Conservation (phyloP, 345 rosid genomes). For the Dimocarpus longan region DNA sequence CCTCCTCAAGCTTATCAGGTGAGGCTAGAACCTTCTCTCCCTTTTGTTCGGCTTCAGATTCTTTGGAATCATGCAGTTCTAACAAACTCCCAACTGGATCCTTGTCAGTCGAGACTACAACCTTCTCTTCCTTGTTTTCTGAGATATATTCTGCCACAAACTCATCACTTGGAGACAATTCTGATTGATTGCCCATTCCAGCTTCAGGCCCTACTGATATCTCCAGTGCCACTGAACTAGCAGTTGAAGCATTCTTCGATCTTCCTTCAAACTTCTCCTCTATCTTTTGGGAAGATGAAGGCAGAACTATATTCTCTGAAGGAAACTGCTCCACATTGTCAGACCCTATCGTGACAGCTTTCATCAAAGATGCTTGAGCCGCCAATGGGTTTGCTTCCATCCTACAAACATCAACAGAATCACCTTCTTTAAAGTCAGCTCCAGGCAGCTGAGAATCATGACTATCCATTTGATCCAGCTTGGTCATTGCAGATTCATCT, state of each 20-base stretch:
- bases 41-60: not conserved
- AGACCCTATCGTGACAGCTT: slow-evolving; percentile 11
- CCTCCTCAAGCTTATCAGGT: not conserved
- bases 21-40: not conserved
- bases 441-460: not conserved
- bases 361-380: not conserved
- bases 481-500: not conserved
- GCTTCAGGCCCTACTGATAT: not conserved
- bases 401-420: slow-evolving; percentile 9
- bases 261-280: not conserved
- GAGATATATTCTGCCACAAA: not conserved
- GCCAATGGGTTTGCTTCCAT: slow-evolving; percentile 1
- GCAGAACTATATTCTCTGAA: slow-evolving; percentile 3
- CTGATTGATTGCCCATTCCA: not conserved
- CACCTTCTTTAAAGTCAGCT: not conserved
- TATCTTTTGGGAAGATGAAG: not conserved
- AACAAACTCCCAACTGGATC: not conserved
- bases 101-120: not conserved
- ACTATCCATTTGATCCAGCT: not conserved
- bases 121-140: not conserved
- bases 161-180: slow-evolving; percentile 1
- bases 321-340: slow-evolving; percentile 9
- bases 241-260: not conserved
- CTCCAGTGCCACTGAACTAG: not conserved
- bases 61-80: not conserved